Evolutionary conservation across 192 early-diverging fungal species (phyloP), one percentile per base, ranked within the genome.

Genomic region (Entomortierella parvispora): DNA sequence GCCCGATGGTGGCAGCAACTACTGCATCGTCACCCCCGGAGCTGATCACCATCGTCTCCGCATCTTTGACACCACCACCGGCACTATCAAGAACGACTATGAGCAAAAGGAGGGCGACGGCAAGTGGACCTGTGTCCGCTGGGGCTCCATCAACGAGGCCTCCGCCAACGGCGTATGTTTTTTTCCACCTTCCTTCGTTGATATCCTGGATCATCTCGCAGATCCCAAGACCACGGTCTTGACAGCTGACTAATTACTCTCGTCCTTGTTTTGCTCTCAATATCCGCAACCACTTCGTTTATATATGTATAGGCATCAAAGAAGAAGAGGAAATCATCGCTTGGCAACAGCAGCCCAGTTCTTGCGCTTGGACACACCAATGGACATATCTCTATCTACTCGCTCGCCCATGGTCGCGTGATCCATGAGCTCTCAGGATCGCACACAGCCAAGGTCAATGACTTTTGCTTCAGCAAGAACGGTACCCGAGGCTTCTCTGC

Each of bases 31-130:
- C 33, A 88, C 81, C 11, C 85, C 81, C 23, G 79, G 82, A 69
- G 67, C 86, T 58, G 87, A 88, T 82, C 82, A 80, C 53, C 77
- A 84, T 54, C 83, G 84, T 45, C 72, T 88, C 12, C 80, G 85
- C 31, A 70, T 88, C 57, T 88, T 88, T 45, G 84, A 88, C 28
- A 72, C 82, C 22, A 71, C 79, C 61, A 78, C 78, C 22, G 79
- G 83, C 44, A 85, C 68, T 48, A 77, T 86, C 34, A 88, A 80
- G 51, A 81, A 83, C 58, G 82, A 85, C 58, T 85, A 82, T 44
- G 81, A 81, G 22, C 69, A 81, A 17, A 76, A 82, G 43, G 81
- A 82, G 12, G 83, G 83, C 33, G 81, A 83, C 37, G 83, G 84
- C 44, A 83, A 81, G 64, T 85, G 81, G 54, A 85, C 84, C 15